Conservation (phyloP, 768 basidiomycete species). For the Phylloporus scabripes region DNA sequence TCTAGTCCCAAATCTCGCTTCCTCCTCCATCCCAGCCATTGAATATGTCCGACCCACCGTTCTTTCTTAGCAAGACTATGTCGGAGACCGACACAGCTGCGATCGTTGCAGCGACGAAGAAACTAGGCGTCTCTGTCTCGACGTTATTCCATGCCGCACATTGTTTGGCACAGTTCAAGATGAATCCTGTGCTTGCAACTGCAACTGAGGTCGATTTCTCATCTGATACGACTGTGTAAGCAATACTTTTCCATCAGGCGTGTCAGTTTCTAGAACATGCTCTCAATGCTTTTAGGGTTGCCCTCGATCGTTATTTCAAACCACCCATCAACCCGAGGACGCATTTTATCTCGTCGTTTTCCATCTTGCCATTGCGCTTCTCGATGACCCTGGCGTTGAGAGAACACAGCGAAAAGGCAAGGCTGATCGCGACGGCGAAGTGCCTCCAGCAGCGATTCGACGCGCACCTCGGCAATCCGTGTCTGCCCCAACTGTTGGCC, state of each 20-base stretch:
- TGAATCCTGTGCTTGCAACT: conserved; percentile 14
- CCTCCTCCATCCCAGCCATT: conserved; percentile 5
- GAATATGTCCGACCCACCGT: conserved; percentile 7
- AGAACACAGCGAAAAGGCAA: conserved; percentile 6
- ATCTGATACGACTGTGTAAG: conserved; percentile 11
- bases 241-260: neutral
- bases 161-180: conserved; percentile 17
- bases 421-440: conserved; percentile 10
- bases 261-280: neutral
- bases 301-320: conserved; percentile 18
- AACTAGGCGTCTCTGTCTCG: conserved; percentile 10
- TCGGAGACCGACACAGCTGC: conserved; percentile 10
- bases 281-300: conserved; percentile 1
- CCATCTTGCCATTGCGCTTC: conserved; percentile 12
- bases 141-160: conserved; percentile 21
- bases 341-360: conserved; percentile 15
- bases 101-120: conserved; percentile 8
- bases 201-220: conserved; percentile 16
- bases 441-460: conserved; percentile 10
- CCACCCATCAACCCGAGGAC: conserved; percentile 15
- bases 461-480: conserved; percentile 12
- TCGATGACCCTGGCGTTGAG: conserved; percentile 12
- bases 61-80: neutral
- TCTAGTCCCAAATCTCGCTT: conserved; percentile 8
- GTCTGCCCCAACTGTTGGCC: conserved; percentile 8